These are phyloP conservation scores for fission yeast (Schizosaccharomyces pombe) DNA, from an alignment of 805 yeast species.

Conservation along the genomic window DNA sequence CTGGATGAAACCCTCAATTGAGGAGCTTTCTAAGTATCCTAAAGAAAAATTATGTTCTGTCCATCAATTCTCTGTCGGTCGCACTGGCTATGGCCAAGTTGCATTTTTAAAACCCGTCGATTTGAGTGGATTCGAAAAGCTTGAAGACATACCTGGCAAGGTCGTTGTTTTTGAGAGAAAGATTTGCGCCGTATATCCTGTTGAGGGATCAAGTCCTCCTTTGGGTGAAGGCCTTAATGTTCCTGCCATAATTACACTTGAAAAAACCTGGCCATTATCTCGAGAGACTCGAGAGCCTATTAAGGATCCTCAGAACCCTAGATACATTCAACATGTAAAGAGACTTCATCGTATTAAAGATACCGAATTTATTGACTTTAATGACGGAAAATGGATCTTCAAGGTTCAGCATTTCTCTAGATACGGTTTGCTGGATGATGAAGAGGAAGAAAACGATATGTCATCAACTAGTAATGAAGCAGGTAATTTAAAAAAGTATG, in stretches of 20 bases:
- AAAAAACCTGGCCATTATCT: constrained; percentile 59
- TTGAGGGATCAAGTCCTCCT: constrained; percentile 33
- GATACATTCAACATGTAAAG: constrained; percentile 43
- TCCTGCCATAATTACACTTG: constrained; percentile 46
- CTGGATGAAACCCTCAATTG: constrained; percentile 62
- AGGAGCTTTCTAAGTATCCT: constrained; percentile 34
- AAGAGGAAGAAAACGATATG: constrained; percentile 30
- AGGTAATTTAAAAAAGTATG: too few species aligned
- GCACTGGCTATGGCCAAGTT: constrained; percentile 51
- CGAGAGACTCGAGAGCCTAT: constrained; percentile 50
- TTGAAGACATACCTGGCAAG: constrained; percentile 41
- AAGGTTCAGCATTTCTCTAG: constrained; percentile 58
- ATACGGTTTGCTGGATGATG: constrained; percentile 71
- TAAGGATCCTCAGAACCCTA: constrained; percentile 51
- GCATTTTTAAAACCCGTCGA: constrained; percentile 68
- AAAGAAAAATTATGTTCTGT: constrained; percentile 43
- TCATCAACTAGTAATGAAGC: constrained; percentile 11
- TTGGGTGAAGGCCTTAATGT: constrained; percentile 68
- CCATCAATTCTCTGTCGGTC: constrained; percentile 48
- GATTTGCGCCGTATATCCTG: constrained; percentile 51
- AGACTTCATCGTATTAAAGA: constrained; percentile 37
- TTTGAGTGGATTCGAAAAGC: constrained; percentile 37
- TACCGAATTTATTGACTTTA: constrained; percentile 46
- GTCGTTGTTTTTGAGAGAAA: constrained; percentile 37
- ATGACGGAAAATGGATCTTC: constrained; percentile 25